These are phyloP conservation scores for Peronospora farinosa DNA, from an alignment of 352 stramenopile species.

Conservation along the genomic window DNA sequence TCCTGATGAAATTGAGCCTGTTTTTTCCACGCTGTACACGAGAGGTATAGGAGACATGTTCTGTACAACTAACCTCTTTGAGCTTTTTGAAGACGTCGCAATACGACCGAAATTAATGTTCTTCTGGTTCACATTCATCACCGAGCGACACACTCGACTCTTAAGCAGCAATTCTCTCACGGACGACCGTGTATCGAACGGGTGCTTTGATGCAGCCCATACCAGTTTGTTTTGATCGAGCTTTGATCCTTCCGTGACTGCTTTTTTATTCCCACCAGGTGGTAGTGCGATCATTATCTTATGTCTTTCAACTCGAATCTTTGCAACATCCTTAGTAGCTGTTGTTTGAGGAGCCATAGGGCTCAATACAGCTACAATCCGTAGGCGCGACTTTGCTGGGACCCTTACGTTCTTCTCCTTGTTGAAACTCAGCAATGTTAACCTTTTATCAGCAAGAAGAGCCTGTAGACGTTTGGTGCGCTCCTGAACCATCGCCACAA, in stretches of 20 bases:
- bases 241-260: constrained; percentile 46
- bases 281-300: constrained; percentile 86
- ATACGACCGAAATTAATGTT: constrained; percentile 90
- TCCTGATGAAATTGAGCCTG: constrained; percentile 84
- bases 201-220: constrained; percentile 71
- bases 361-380: constrained; percentile 74
- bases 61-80: constrained; percentile 78
- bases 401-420: constrained; percentile 80
- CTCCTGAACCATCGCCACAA: constrained; percentile 73
- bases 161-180: constrained; percentile 82
- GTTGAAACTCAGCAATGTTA: constrained; percentile 50
- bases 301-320: constrained; percentile 77
- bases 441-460: constrained; percentile 61
- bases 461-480: constrained; percentile 59
- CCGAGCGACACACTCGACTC: constrained; percentile 74
- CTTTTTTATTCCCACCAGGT: constrained; percentile 80
- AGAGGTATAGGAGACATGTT: constrained; percentile 84
- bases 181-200: constrained; percentile 70
- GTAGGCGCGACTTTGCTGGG: constrained; percentile 66
- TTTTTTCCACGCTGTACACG: constrained; percentile 86
- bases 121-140: constrained; percentile 89
- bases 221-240: constrained; percentile 53
- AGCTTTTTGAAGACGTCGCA: constrained; percentile 77
- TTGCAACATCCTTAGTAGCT: constrained; percentile 38
- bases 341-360: constrained; percentile 37